These are phyloP conservation scores for Lachancea mirantina DNA, from an alignment of 805 yeast species.

Conservation along the genomic window DNA sequence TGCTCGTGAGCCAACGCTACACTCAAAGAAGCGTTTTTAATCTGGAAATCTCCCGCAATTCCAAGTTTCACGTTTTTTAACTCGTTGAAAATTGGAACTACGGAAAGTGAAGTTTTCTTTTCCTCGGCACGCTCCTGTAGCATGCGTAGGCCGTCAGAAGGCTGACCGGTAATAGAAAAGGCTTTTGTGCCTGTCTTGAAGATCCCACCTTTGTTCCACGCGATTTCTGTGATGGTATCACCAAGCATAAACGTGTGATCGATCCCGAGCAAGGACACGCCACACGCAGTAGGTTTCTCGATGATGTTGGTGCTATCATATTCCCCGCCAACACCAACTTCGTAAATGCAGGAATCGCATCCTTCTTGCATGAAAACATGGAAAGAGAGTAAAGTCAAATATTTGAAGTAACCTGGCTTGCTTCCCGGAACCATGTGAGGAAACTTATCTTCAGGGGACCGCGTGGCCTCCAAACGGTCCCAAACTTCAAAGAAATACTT, in stretches of 20 bases:
- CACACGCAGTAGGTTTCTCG: conserved; percentile 73
- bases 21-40: conserved; percentile 81
- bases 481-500: conserved; percentile 91
- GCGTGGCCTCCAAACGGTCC: conserved; percentile 62
- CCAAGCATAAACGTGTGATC: conserved; percentile 90
- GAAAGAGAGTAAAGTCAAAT: conserved; percentile 79
- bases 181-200: conserved; percentile 66
- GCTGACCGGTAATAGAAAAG: conserved; percentile 53
- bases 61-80: conserved; percentile 46
- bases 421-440: conserved; percentile 68
- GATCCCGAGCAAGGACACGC: conserved; percentile 79
- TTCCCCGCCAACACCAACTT: conserved; percentile 98
- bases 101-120: conserved; percentile 42
- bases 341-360: conserved; percentile 90
- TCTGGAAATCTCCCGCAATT: conserved; percentile 79
- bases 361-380: conserved; percentile 84
- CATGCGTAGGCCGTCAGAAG: conserved; percentile 46
- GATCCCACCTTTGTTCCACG: conserved; percentile 96
- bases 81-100: conserved; percentile 43
- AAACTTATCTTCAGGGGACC: conserved; percentile 48
- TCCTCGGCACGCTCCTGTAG: conserved; percentile 65
- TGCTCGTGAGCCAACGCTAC: conserved; percentile 60
- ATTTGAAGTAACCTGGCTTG: conserved; percentile 92
- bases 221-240: conserved; percentile 75
- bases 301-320: conserved; percentile 93